A percentile compares a stretch with the other conserved stretches of the same genome.
These are phyloP conservation scores for Pseudogymnoascus sp. DNA, from an alignment of 2,329 filamentous ascomycete species.

Conservation along the genomic window DNA sequence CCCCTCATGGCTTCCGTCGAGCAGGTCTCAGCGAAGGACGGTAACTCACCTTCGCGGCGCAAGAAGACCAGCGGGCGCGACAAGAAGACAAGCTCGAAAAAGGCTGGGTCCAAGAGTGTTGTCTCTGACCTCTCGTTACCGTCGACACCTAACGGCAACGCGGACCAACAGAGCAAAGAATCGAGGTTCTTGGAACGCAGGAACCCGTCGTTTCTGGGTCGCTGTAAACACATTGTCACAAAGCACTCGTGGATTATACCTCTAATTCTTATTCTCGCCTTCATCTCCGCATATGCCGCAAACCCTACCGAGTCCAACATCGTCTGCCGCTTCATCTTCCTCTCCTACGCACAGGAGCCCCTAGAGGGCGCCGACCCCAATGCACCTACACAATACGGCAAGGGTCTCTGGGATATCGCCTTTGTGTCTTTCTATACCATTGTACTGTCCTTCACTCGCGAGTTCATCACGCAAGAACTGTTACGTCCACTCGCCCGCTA, in stretches of 20 bases:
- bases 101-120: background rate
- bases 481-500: conserved; percentile 68
- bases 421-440: conserved; percentile 87
- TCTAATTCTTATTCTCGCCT: conserved; percentile 56
- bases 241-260: conserved; percentile 61
- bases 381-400: conserved; percentile 66
- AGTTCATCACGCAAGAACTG: conserved; percentile 90
- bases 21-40: background rate
- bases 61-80: background rate
- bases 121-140: background rate
- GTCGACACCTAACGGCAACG: background rate
- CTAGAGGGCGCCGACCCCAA: conserved; percentile 35
- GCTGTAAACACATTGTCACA: conserved; percentile 41
- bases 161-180: conserved; percentile 11
- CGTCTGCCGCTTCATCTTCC: conserved; percentile 74
- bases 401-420: conserved; percentile 77
- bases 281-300: conserved; percentile 62
- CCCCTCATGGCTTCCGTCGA: background rate
- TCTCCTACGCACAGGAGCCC: conserved; percentile 76
- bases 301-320: conserved; percentile 75
- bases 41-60: background rate
- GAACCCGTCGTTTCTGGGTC: conserved; percentile 37
- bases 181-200: conserved; percentile 29
- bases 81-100: conserved; percentile 4
- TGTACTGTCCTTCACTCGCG: conserved; percentile 84